Percentiles rank a stretch among this genome's conserved stretches.
phyloP scores from a whole-genome alignment of 371 early-diverging fungal species.

The Mucor ambiguus region DNA sequence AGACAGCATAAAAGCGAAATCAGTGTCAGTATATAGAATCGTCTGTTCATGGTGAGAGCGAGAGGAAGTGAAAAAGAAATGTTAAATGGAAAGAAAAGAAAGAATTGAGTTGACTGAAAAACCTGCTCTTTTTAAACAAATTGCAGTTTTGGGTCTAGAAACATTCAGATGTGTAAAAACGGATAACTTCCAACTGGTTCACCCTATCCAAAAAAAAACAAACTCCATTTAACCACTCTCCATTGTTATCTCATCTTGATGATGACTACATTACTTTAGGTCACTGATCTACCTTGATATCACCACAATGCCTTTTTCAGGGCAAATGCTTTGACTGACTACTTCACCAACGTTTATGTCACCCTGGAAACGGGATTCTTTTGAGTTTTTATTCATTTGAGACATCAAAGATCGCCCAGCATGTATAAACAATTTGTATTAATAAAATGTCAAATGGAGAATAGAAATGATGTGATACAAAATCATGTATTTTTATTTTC shows the following conservation, averaged over 20 bases:
- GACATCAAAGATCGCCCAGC: neutral
- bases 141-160: conserved; percentile 5
- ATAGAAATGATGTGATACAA: neutral
- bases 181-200: conserved; percentile 1
- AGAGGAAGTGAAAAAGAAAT: neutral
- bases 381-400: neutral
- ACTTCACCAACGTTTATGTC: neutral
- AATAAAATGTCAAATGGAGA: conserved; percentile 1
- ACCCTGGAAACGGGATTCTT: neutral
- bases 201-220: neutral
- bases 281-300: neutral
- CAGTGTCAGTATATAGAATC: conserved; percentile 15
- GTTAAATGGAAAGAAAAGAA: conserved; percentile 3
- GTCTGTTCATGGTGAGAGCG: conserved; percentile 20
- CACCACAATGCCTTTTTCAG: neutral
- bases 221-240: neutral
- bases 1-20: conserved; percentile 10
- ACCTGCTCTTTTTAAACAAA: neutral
- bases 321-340: neutral
- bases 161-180: neutral
- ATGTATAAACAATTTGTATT: neutral
- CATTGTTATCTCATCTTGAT: neutral
- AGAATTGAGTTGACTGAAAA: neutral
- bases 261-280: neutral
- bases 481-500: neutral